Evolutionary conservation across 495 filamentous ascomycete species (phyloP), one percentile per base, ranked within the genome.

Genomic region (Xylaria nigripes): DNA sequence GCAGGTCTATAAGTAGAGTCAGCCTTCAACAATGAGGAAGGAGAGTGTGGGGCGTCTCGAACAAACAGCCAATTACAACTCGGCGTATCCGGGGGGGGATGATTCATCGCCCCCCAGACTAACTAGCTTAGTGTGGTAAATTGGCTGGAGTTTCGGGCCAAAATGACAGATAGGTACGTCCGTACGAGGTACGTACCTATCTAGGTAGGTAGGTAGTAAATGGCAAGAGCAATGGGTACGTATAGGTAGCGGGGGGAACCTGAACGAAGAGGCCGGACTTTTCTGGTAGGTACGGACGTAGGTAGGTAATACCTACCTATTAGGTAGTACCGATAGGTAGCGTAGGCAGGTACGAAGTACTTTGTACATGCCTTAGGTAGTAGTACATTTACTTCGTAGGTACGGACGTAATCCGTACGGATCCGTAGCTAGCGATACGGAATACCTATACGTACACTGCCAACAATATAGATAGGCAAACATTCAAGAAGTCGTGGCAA

Each of bases 51-150:
- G 51, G 56, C 9, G 10, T 18, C 46, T 21, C 21, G 29, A 43
- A 25, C 2, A 5, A 21, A 12, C 7, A 15, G 46, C 64, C 64
- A 67, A 64, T 67, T 38, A 61, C 6, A 22, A 22, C 41, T 16
- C n/a, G 40, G 44, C 16, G 36, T 36, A 40, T 7, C 12, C 47
- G 50, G 56, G 32, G 61, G n/a, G n/a, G n/a, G n/a, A n/a, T 66
- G 61, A 66, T 64, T 66, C 64, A 66, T 61, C 56, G 32, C 32
- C 32, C 10, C 32, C 4, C 27, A 30, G 27, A 30, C 27, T 30
- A 30, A n/a, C n/a, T n/a, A n/a, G n/a, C n/a, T n/a, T n/a, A n/a
- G n/a, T n/a, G n/a, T n/a, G n/a, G n/a, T 30, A 30, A 30, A 30
- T 30, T 10, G 8, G 32, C 32, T 36, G 32, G 32, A 12, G 32